Percentiles rank a stretch among this genome's conserved stretches.
phyloP scores from a whole-genome alignment of 768 basidiomycete genomes.

The Pleurotus pulmonarius region DNA sequence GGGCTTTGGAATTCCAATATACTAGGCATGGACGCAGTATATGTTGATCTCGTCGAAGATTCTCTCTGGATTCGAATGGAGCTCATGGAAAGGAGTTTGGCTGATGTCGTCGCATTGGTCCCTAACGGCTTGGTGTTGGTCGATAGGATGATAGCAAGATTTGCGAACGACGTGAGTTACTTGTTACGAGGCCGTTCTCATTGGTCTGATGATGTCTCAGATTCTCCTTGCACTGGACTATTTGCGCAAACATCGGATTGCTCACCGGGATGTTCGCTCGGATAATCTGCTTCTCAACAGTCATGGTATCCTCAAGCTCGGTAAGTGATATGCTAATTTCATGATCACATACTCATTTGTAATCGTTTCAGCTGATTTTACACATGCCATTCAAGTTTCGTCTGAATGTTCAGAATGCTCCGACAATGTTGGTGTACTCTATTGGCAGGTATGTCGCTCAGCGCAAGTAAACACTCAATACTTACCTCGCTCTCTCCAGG shows the following conservation, averaged over 20 bases:
- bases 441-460: constrained; percentile 66
- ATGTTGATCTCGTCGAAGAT: constrained; percentile 62
- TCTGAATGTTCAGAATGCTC: constrained; percentile 44
- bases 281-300: constrained; percentile 77
- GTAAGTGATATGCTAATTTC: constrained; percentile 33
- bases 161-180: constrained; percentile 71
- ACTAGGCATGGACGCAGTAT: constrained; percentile 64
- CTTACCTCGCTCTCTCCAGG: constrained; percentile 29
- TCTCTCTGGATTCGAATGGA: constrained; percentile 88
- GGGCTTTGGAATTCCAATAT: constrained; percentile 59
- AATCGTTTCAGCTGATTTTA: constrained; percentile 64
- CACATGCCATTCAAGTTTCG: constrained; percentile 63
- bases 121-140: constrained; percentile 59
- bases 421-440: constrained; percentile 68
- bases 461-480: neutral
- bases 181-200: constrained; percentile 5
- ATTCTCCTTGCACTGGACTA: constrained; percentile 63
- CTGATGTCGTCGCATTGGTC: constrained; percentile 69
- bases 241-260: constrained; percentile 61
- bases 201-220: constrained; percentile 29
- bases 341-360: too few relatives aligned
- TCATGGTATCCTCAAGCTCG: constrained; percentile 69
- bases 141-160: constrained; percentile 69
- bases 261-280: constrained; percentile 81
- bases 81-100: constrained; percentile 84